Percentiles rank a stretch among this genome's conserved stretches.
Evolutionary conservation across 2,329 filamentous ascomycete genomes (phyloP).

Genomic region (Ceratocystis cubensis): DNA sequence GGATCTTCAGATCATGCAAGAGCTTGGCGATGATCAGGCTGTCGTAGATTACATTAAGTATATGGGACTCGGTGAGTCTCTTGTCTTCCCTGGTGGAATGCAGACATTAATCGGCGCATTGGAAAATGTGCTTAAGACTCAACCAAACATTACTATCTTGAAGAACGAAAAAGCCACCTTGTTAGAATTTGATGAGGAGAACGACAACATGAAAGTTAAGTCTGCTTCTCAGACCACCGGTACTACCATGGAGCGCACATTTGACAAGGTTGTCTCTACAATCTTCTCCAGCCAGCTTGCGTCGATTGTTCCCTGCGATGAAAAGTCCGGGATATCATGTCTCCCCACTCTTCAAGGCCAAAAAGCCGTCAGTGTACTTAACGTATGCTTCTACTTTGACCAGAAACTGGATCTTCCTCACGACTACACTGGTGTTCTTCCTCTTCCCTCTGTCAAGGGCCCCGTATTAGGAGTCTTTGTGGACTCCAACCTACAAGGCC

Average conservation of each 20-base stretch:
- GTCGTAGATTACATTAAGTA: constrained; percentile 21
- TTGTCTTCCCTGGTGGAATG: constrained; percentile 39
- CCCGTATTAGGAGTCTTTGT: constrained; percentile 84
- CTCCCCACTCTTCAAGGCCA: constrained; percentile 41
- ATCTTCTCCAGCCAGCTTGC: constrained; percentile 39
- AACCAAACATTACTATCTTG: constrained; percentile 17
- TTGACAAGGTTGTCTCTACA: constrained; percentile 54
- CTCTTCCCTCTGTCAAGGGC: constrained; percentile 68
- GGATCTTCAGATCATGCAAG: constrained; percentile 27
- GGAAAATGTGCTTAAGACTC: constrained; percentile 11
- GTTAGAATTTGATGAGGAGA: background rate
- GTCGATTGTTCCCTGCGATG: constrained; percentile 14
- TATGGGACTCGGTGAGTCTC: constrained; percentile 19
- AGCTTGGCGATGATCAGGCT: constrained; percentile 26
- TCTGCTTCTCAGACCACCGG: background rate
- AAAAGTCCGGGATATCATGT: constrained; percentile 26
- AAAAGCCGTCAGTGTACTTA: constrained; percentile 69
- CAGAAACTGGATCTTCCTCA: constrained; percentile 48
- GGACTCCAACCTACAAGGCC: constrained; percentile 50
- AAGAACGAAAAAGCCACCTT: constrained; percentile 23
- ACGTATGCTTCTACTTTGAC: constrained; percentile 78
- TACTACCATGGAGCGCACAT: constrained; percentile 24
- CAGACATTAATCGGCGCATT: constrained; percentile 42
- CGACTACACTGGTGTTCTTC: constrained; percentile 79
- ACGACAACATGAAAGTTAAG: constrained; percentile 3